These are phyloP conservation scores for Salvia hispanica DNA, from an alignment of 257 asterid genomes.

Conservation along the genomic window DNA sequence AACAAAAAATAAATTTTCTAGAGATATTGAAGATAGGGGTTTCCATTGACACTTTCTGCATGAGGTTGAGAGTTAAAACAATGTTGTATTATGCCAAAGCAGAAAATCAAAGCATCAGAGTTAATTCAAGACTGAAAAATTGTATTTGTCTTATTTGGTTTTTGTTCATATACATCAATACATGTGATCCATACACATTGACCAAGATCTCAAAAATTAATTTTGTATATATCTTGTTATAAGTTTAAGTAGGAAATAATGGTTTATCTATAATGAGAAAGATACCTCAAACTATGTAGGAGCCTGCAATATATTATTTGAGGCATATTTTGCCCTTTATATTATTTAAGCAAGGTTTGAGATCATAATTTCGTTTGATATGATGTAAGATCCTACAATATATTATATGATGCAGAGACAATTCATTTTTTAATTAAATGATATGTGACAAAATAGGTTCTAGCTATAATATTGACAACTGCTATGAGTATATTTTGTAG, in stretches of 20 bases:
- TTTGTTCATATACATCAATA: neutral
- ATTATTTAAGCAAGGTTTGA: neutral
- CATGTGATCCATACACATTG: no score
- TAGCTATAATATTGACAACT: conserved; percentile 32
- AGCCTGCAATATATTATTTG: no score
- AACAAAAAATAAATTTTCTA: neutral
- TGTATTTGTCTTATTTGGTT: conserved; percentile 1
- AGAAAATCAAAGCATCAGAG: no score
- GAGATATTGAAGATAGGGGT: no score
- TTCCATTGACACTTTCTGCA: conserved; percentile 4
- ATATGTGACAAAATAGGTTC: conserved; percentile 24
- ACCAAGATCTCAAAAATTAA: no score
- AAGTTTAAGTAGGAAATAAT: no score
- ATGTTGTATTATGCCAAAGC: conserved; percentile 12
- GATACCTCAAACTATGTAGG: no score
- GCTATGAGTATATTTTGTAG: neutral
- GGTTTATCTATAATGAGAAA: no score
- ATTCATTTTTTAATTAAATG: conserved; percentile 15
- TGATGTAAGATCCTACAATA: neutral
- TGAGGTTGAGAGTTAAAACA: conserved; percentile 32
- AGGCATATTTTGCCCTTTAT: neutral
- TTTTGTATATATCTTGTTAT: no score
- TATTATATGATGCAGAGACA: neutral
- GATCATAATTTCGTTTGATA: conserved; percentile 6
- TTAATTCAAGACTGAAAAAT: neutral